Evolutionary conservation across 805 yeast genomes (phyloP).

Genomic region (Monosporozyma aquatica): DNA sequence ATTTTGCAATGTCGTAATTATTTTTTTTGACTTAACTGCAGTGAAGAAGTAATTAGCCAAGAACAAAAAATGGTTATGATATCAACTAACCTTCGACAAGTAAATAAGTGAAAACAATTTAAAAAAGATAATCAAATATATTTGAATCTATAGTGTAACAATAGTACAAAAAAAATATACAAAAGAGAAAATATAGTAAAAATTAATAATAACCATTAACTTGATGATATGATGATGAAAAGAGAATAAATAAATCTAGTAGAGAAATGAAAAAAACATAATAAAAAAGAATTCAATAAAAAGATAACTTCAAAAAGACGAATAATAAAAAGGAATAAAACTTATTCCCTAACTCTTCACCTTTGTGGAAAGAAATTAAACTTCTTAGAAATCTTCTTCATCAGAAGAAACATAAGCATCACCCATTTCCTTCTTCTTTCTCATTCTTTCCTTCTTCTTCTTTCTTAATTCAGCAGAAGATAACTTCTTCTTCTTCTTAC

Average conservation of each 20-base stretch:
- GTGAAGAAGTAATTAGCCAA: no score
- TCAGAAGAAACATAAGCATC: slow-evolving; percentile 98
- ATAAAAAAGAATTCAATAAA: slow-evolving; percentile 1
- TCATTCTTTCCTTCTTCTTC: slow-evolving; percentile 99
- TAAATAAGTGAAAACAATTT: no score
- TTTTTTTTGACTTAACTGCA: no score
- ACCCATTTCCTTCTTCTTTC: slow-evolving; percentile 99
- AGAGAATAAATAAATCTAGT: slow-evolving; percentile 4
- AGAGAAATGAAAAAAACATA: background rate
- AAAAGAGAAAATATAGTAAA: slow-evolving; percentile 6
- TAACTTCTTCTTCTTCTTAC: slow-evolving; percentile 94
- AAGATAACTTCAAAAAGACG: background rate
- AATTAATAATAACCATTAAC: slow-evolving; percentile 4
- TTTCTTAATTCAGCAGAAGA: slow-evolving; percentile 99
- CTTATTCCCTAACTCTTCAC: background rate
- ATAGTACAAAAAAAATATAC: slow-evolving; percentile 7
- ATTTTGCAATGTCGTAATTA: background rate
- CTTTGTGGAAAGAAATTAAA: background rate
- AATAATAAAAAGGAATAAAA: background rate
- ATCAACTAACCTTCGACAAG: no score
- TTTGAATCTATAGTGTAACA: slow-evolving; percentile 7
- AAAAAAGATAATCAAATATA: slow-evolving; percentile 8
- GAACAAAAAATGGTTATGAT: no score
- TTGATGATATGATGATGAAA: slow-evolving; percentile 1
- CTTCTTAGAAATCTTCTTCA: slow-evolving; percentile 50